Base-by-base conservation (phyloP, 768 basidiomycete genomes). In the Paxillus rubicundulus region DNA sequence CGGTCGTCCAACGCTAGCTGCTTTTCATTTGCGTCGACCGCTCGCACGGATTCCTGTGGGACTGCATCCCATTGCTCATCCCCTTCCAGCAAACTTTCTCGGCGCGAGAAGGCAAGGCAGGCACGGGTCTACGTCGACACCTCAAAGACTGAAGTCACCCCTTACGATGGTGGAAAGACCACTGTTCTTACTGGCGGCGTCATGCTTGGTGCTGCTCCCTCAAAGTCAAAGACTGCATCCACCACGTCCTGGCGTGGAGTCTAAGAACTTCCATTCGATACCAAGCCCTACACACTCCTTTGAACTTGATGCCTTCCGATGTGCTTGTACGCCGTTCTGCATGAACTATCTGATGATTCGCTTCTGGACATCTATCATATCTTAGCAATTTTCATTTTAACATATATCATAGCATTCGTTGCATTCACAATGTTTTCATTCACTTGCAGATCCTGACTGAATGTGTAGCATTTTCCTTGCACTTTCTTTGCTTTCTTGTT, bases 111-210 rank as follows among this genome's bases (percentile, higher is more conserved):
- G 45, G 80, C 81, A 9, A 78, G 84, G 56, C 84, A 85, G 66
- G 79, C 80, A 20, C 82, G 82, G 56, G 86, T 91, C 59, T 89
- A 79, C 64, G 69, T 92, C 49, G 89, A 92, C 69, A 80, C 76
- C 18, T 71, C 84, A 63, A 91, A 85, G 76, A 89, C 71, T 49
- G 86, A 87, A 41, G 86, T 91, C 56, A 91, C 89, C 43, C 86
- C 87, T 61, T 92, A 92, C 61, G 89, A 92, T 59, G 89, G 88
- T 50, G 89, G 89, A 57, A 90, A 89, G 79, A 92, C 89, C 48
- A 90, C 89, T 27, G 89, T 91, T 45, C 81, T 92, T 60, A 90
- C 89, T 3, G 89, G 89, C 51, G 89, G 89, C 57, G 89, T 91
- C 59, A 92, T 92, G 89, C 86, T 92, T 55, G 89, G 88, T 45